Evolutionary conservation across 2,329 filamentous ascomycete species (phyloP).

Genomic region (Ascochyta pisi): DNA sequence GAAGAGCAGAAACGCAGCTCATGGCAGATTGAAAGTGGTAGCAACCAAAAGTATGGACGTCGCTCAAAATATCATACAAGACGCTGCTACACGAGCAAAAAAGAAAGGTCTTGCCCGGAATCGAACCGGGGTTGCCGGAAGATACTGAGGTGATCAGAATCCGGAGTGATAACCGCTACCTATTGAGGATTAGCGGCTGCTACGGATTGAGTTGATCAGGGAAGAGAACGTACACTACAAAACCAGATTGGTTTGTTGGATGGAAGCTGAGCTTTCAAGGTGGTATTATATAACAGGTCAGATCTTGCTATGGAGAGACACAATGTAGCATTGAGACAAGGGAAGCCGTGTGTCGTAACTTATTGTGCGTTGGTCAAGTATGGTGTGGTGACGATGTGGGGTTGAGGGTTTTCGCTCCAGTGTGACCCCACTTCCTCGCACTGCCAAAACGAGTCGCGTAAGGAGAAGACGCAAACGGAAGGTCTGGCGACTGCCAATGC

Average conservation of each 20-base stretch:
- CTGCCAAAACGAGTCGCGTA: neutral
- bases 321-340: no score
- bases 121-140: slow-evolving; percentile 24
- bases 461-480: neutral
- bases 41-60: no score
- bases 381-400: neutral
- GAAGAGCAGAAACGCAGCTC: no score
- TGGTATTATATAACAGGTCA: neutral
- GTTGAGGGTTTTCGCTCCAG: neutral
- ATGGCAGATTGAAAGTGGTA: no score
- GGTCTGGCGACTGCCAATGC: neutral
- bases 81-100: neutral
- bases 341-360: no score
- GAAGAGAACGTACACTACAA: slow-evolving; percentile 13
- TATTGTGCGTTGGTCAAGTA: no score
- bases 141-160: slow-evolving; percentile 20
- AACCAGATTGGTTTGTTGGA: slow-evolving; percentile 6
- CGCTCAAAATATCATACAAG: no score
- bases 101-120: slow-evolving; percentile 22
- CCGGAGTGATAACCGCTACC: slow-evolving; percentile 24
- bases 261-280: neutral
- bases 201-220: slow-evolving; percentile 6
- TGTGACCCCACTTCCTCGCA: neutral
- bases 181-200: slow-evolving; percentile 2
- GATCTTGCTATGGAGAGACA: no score